Percentiles rank a stretch among this genome's conserved stretches.
These are phyloP conservation scores for Scorias spongiosa DNA, from an alignment of 2,329 filamentous ascomycete genomes.

Conservation along the genomic window DNA sequence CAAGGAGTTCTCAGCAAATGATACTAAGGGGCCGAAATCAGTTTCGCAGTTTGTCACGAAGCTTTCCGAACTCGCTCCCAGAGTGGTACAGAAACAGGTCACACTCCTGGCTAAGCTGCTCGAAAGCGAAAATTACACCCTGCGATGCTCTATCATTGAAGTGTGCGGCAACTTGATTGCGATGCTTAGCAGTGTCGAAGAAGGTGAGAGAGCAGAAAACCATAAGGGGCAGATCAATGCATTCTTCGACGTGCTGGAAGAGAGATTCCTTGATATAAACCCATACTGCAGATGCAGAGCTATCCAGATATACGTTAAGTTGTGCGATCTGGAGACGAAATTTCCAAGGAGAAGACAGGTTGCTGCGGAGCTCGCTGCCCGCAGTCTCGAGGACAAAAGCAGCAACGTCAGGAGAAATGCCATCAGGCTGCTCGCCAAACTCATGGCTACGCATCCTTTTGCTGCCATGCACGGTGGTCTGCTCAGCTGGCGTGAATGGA, in stretches of 20 bases:
- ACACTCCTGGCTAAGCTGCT: conserved; percentile 85
- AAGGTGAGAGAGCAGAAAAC: conserved; percentile 67
- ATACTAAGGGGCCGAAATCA: conserved; percentile 88
- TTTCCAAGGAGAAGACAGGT: conserved; percentile 83
- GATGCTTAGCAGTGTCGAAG: conserved; percentile 75
- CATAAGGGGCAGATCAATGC: conserved; percentile 90
- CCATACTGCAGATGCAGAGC: conserved; percentile 86
- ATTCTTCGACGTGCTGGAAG: conserved; percentile 92
- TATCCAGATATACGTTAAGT: conserved; percentile 81
- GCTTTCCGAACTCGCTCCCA: conserved; percentile 79
- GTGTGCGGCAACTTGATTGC: conserved; percentile 91
- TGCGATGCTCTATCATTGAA: conserved; percentile 87
- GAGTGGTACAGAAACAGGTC: conserved; percentile 94
- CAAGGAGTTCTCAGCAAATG: conserved; percentile 96
- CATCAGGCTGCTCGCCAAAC: conserved; percentile 73
- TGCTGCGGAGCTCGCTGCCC: conserved; percentile 71
- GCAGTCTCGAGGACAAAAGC: conserved; percentile 92
- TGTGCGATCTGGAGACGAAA: conserved; percentile 91
- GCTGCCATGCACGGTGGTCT: conserved; percentile 81
- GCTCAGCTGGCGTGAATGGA: conserved; percentile 75
- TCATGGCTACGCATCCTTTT: conserved; percentile 92
- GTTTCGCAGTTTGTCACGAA: conserved; percentile 88
- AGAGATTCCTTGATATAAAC: conserved; percentile 90
- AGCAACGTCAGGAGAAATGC: conserved; percentile 93
- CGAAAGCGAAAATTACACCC: conserved; percentile 92